Percentiles rank a stretch among this genome's conserved stretches.
phyloP scores from a whole-genome alignment of 1,284 basidiomycete genomes.

The Tilletia walkeri region DNA sequence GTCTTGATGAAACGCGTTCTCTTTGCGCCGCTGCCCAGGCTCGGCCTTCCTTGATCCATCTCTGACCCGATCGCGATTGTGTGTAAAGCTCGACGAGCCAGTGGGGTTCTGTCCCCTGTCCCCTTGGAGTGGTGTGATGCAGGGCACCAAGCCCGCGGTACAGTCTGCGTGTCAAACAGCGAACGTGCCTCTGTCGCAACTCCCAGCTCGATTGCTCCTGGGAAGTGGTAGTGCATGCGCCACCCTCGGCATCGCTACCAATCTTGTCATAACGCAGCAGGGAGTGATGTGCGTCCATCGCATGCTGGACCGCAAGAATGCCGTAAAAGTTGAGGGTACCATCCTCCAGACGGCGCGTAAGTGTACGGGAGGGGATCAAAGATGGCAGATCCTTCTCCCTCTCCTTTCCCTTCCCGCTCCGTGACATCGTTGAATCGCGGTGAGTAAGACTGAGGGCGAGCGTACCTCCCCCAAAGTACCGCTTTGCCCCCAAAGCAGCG shows the following conservation, averaged over 20 bases:
- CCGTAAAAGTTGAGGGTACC: constrained; percentile 41
- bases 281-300: constrained; percentile 26
- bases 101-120: background rate
- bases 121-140: constrained; percentile 27
- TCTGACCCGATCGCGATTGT: background rate
- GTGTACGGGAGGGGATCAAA: constrained; percentile 25
- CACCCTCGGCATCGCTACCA: background rate
- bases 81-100: background rate
- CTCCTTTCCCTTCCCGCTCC: background rate
- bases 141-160: constrained; percentile 18
- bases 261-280: constrained; percentile 1
- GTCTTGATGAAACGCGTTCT: background rate
- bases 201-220: constrained; percentile 22
- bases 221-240: too few species aligned
- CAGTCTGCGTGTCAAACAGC: constrained; percentile 23
- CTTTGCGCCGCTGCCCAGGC: background rate
- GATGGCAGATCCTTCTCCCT: background rate
- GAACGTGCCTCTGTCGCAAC: constrained; percentile 27
- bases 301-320: constrained; percentile 32
- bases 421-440: constrained; percentile 10
- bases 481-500: constrained; percentile 28
- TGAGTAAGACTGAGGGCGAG: constrained; percentile 26
- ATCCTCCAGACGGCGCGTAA: constrained; percentile 33
- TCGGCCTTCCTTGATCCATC: background rate
- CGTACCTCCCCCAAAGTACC: constrained; percentile 39